A percentile compares a stretch with the other conserved stretches of the same genome.
Conservation (phyloP, 805 yeast species). For the Maudiozyma barnettii region DNA sequence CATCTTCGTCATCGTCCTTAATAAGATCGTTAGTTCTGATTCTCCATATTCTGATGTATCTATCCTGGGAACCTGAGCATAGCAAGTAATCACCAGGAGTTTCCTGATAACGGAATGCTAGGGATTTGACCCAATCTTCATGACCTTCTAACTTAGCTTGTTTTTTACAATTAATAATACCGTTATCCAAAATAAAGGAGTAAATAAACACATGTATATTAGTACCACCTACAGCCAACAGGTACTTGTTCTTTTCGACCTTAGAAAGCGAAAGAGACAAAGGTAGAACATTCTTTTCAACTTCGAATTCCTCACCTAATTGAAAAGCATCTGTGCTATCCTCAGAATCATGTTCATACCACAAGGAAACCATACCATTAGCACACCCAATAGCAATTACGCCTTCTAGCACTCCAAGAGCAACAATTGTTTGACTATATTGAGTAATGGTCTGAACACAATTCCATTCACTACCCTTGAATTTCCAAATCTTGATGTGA, state of each 20-base stretch:
- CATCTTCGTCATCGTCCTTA: slow-evolving; percentile 45
- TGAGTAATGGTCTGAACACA: slow-evolving; percentile 29
- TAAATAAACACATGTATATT: slow-evolving; percentile 44
- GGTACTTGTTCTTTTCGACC: slow-evolving; percentile 26
- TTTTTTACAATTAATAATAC: slow-evolving; percentile 23
- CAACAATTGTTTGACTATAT: slow-evolving; percentile 45
- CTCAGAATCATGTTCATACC: slow-evolving; percentile 31
- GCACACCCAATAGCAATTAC: slow-evolving; percentile 56
- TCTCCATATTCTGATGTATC: slow-evolving; percentile 87
- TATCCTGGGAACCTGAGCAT: slow-evolving; percentile 89
- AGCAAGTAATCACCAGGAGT: slow-evolving; percentile 47
- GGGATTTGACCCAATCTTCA: slow-evolving; percentile 88
- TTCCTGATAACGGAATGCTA: slow-evolving; percentile 45
- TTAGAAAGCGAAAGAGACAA: slow-evolving; percentile 20
- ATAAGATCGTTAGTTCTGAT: slow-evolving; percentile 46
- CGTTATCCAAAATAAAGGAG: slow-evolving; percentile 30
- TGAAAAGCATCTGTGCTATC: slow-evolving; percentile 12
- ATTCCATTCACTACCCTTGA: slow-evolving; percentile 10
- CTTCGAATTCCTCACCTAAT: slow-evolving; percentile 18
- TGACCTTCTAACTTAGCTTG: slow-evolving; percentile 70
- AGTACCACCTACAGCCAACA: slow-evolving; percentile 71
- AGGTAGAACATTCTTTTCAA: slow-evolving; percentile 22
- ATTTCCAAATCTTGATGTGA: slow-evolving; percentile 50
- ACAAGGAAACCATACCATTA: slow-evolving; percentile 46
- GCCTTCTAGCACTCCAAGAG: slow-evolving; percentile 37